A percentile compares a stretch with the other conserved stretches of the same genome.
Evolutionary conservation across 1,139 yeast species (phyloP).

Genomic region (Saccharomycopsis phalli): DNA sequence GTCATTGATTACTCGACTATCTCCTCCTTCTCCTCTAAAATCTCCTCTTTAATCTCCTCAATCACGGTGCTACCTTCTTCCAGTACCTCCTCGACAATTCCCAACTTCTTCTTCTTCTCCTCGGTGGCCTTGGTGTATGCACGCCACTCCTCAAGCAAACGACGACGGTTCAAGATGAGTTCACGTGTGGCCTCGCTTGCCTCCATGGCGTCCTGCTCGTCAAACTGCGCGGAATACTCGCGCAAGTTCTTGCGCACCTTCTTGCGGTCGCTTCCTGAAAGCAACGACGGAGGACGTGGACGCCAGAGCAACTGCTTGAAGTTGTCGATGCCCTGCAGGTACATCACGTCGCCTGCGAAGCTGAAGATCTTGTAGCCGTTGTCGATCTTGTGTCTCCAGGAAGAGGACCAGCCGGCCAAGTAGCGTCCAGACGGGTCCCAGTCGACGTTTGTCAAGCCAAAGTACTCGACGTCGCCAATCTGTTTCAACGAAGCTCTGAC

Average conservation of each 20-base stretch:
- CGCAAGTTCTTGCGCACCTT: conserved; percentile 84
- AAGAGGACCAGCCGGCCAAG: conserved; percentile 79
- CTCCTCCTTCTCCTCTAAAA: conserved; percentile 55
- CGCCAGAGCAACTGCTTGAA: conserved; percentile 94
- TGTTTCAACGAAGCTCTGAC: conserved; percentile 53
- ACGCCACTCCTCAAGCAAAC: conserved; percentile 78
- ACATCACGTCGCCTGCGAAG: conserved; percentile 67
- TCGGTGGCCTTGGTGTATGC: conserved; percentile 60
- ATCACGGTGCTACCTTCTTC: conserved; percentile 48
- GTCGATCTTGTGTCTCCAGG: conserved; percentile 78
- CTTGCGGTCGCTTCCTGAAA: conserved; percentile 74
- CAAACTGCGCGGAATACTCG: conserved; percentile 88
- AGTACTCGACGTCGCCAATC: conserved; percentile 54
- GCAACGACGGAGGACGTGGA: conserved; percentile 82
- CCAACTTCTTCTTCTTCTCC: conserved; percentile 38
- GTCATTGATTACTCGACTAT: conserved; percentile 41
- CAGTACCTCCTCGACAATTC: conserved; percentile 28
- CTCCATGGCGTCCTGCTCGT: conserved; percentile 94
- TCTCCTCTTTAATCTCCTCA: conserved; percentile 60
- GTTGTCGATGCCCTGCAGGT: conserved; percentile 70
- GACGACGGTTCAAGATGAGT: conserved; percentile 77
- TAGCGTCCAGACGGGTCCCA: conserved; percentile 98
- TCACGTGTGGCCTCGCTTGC: conserved; percentile 90
- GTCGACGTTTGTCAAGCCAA: conserved; percentile 73
- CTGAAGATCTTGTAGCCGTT: conserved; percentile 88